Evolutionary conservation across 2,329 filamentous ascomycete genomes (phyloP).

Genomic region (Aureobasidium subglaciale): DNA sequence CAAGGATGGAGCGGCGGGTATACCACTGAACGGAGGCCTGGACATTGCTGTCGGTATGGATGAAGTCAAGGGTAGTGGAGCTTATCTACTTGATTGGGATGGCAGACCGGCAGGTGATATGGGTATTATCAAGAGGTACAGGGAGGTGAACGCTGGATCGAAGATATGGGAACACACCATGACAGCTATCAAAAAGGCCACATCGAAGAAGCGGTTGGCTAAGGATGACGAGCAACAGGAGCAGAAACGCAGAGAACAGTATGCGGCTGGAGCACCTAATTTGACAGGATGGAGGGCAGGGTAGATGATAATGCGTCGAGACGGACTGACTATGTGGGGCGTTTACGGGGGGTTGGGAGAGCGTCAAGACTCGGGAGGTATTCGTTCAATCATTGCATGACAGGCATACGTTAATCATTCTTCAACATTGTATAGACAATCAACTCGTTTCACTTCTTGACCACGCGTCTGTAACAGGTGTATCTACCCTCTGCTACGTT

Average conservation of each 20-base stretch:
- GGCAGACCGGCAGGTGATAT: slow-evolving; percentile 30
- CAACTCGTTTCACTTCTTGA: too few species aligned
- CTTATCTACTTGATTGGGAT: slow-evolving; percentile 33
- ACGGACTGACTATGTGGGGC: too few species aligned
- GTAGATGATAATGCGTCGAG: too few species aligned
- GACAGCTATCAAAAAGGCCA: slow-evolving; percentile 26
- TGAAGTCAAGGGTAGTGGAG: slow-evolving; percentile 28
- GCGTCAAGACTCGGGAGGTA: too few species aligned
- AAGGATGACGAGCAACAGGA: slow-evolving; percentile 20
- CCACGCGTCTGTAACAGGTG: too few species aligned
- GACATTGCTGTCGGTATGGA: slow-evolving; percentile 25
- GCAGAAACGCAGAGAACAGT: slow-evolving; percentile 18
- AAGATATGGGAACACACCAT: slow-evolving; percentile 33
- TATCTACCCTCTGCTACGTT: too few species aligned
- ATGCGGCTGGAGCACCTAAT: slow-evolving; percentile 21
- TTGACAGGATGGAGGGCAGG: slow-evolving; percentile 25
- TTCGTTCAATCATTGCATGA: too few species aligned
- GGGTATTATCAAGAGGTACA: slow-evolving; percentile 26
- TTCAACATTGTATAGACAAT: too few species aligned
- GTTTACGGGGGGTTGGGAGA: too few species aligned
- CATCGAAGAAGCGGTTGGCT: slow-evolving; percentile 24
- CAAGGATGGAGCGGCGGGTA: slow-evolving; percentile 21
- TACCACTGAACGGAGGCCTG: slow-evolving; percentile 25
- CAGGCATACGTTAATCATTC: too few species aligned
- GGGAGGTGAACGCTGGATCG: slow-evolving; percentile 25